phyloP scores from a whole-genome alignment of 2,329 filamentous ascomycete genomes.

The Rutstroemia sydowiana region DNA sequence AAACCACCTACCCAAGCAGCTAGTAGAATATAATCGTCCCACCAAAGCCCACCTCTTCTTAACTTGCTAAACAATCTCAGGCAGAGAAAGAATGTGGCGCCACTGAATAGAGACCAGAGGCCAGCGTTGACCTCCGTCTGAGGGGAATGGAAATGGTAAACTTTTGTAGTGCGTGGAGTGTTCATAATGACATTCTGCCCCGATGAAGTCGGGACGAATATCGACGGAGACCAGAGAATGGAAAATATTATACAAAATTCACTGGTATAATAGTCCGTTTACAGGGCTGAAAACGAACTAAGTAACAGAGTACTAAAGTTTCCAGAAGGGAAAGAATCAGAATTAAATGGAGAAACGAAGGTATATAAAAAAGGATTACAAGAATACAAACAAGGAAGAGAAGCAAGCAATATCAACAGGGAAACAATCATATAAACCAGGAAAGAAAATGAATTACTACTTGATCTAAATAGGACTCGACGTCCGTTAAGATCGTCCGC shows the following conservation, averaged over 20 bases:
- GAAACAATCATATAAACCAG: background rate
- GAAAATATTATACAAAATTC: no score
- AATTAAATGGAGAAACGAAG: background rate
- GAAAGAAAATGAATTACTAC: background rate
- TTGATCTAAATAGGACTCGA: no score
- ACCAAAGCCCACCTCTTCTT: conserved; percentile 17
- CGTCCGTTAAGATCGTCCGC: no score
- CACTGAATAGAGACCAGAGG: conserved; percentile 17
- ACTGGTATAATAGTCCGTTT: no score
- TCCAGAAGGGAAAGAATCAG: no score
- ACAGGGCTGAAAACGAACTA: no score
- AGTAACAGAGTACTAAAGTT: no score
- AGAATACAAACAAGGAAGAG: background rate
- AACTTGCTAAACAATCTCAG: conserved; percentile 16
- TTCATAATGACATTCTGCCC: conserved; percentile 13
- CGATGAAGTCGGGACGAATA: background rate
- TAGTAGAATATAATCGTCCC: conserved; percentile 19
- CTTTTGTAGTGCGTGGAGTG: conserved; percentile 7
- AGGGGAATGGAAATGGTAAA: conserved; percentile 15
- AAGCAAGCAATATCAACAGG: no score
- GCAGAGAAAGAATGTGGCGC: conserved; percentile 15
- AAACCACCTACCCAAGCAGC: conserved; percentile 16
- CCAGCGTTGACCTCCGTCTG: conserved; percentile 15
- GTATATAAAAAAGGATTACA: background rate
- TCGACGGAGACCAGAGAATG: background rate